Conservation (phyloP, 352 stramenopile species). For the Pelagophyceae sp. region DNA sequence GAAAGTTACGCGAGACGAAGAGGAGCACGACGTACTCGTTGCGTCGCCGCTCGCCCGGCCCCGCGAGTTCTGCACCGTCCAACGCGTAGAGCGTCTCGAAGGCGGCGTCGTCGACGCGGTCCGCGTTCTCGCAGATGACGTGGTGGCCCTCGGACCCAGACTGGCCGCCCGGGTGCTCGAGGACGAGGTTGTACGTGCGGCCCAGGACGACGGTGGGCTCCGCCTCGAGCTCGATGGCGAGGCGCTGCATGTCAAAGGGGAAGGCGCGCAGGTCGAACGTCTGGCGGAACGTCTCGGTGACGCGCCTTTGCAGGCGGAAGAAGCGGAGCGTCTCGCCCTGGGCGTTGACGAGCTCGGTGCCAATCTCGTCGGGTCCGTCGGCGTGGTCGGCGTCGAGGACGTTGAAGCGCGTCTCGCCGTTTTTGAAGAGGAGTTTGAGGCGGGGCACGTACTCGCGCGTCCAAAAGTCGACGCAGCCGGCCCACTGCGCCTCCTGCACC, state of each 20-base stretch:
- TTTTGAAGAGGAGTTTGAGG: not conserved
- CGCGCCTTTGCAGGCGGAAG: slow-evolving; percentile 25
- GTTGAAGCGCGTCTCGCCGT: not conserved
- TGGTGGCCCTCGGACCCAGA: slow-evolving; percentile 20
- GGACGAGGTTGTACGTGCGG: slow-evolving; percentile 29
- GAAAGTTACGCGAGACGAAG: slow-evolving; percentile 46
- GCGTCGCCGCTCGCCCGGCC: slow-evolving; percentile 31
- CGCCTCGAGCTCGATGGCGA: slow-evolving; percentile 25
- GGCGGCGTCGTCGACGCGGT: slow-evolving; percentile 43
- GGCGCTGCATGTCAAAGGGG: slow-evolving; percentile 32
- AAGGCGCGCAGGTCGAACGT: slow-evolving; percentile 29
- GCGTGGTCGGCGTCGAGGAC: not conserved
- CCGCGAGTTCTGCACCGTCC: slow-evolving; percentile 43
- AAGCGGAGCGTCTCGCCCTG: slow-evolving; percentile 21
- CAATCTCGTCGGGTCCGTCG: not conserved
- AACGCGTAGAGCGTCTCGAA: slow-evolving; percentile 37
- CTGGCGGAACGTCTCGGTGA: slow-evolving; percentile 28
- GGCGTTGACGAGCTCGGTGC: slow-evolving; percentile 17
- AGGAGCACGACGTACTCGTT: slow-evolving; percentile 48
- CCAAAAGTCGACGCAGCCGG: not conserved
- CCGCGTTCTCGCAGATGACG: slow-evolving; percentile 30
- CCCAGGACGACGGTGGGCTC: slow-evolving; percentile 20
- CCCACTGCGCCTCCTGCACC: not conserved
- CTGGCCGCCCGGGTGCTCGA: slow-evolving; percentile 19
- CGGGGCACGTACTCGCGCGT: not conserved